Base-by-base conservation (phyloP, 352 stramenopile species). In the Globisporangium heterothallicum region DNA sequence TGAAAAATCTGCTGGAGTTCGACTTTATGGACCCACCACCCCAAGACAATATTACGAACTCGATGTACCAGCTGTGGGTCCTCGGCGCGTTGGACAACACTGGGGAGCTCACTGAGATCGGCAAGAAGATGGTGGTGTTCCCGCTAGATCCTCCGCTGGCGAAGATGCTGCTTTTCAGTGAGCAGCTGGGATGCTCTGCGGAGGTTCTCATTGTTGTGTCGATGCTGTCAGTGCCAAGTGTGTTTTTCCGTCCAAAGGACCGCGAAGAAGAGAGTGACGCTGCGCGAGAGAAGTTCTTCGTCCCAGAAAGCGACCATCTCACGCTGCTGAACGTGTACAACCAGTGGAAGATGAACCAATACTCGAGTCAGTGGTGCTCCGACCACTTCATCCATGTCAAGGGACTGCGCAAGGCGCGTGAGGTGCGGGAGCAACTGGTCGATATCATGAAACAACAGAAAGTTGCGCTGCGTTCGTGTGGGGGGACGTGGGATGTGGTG, bases 11-110 rank as follows among this genome's bases (percentile, higher is more conserved):
- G 25, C 75, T 99, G 4, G 88, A 98, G 53, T 99, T 99, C 66
- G 94, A 98, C 67, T 99, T 99, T 61, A 99, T 99, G 96, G 95
- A 99, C 58, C 96, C 96, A 38, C 97, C 97, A 13, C 96, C 97
- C 3, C 72, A 92, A 42, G 83, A 93, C 52, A 99, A 98, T 65
- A 98, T 99, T 50, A 91, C 92, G 36, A 98, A 98, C 65, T 98
- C 95, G 9, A 95, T 99, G 76, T 99, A 99, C 70, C 96, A 99
- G 73, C 78, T 99, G 6, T 99, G 96, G 96, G 96, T 99, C 24
- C 77, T 99, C 4, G 96, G 96, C 22, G 97, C 97, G 14, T 72
- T 99, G 1, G 95, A 98, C 62, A 99, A 99, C 69, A 98, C 86
- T 12, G 97, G 97, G 26, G 89, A 97, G 53, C 75, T 99, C 9